These are phyloP conservation scores for Bipolaris bicolor DNA, from an alignment of 2,329 filamentous ascomycete species.

Conservation along the genomic window DNA sequence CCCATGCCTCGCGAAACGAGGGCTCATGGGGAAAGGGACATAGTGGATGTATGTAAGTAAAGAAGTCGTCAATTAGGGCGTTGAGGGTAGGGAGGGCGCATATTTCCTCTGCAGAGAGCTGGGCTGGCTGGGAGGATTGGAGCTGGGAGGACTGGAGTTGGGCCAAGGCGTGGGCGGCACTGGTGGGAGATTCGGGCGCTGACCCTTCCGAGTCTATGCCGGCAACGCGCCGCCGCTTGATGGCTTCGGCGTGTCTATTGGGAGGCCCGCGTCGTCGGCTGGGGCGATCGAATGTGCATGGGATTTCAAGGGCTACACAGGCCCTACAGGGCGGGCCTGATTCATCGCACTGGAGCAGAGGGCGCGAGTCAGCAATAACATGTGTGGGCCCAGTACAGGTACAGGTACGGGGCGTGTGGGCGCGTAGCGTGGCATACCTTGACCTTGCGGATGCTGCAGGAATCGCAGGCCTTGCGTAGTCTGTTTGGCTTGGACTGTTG, in stretches of 20 bases:
- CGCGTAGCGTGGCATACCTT: slow-evolving; percentile 31
- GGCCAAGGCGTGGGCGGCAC: slow-evolving; percentile 60
- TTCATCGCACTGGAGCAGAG: slow-evolving; percentile 63
- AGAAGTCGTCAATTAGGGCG: slow-evolving; percentile 79
- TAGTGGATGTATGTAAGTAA: slow-evolving; percentile 79
- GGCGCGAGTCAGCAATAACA: slow-evolving; percentile 15
- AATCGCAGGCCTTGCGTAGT: slow-evolving; percentile 51
- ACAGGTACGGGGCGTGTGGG: too few species aligned
- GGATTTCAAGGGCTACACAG: slow-evolving; percentile 68
- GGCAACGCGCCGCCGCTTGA: slow-evolving; percentile 66
- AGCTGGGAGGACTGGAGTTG: slow-evolving; percentile 54
- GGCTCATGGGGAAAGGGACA: slow-evolving; percentile 80
- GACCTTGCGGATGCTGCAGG: slow-evolving; percentile 52
- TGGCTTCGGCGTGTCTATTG: slow-evolving; percentile 69
- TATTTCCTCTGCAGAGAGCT: slow-evolving; percentile 69
- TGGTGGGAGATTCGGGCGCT: slow-evolving; percentile 58
- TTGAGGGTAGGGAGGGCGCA: slow-evolving; percentile 72
- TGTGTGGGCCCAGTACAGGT: too few species aligned
- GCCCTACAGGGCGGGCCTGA: slow-evolving; percentile 70
- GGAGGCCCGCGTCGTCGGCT: slow-evolving; percentile 69
- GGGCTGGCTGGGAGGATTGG: slow-evolving; percentile 52
- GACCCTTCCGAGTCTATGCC: slow-evolving; percentile 51
- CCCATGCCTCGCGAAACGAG: slow-evolving; percentile 73
- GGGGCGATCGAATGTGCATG: slow-evolving; percentile 70
- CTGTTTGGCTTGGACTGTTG: slow-evolving; percentile 45